Percentiles rank a stretch among this genome's conserved stretches.
These are phyloP conservation scores for Simplicillium aogashimaense DNA, from an alignment of 2,329 filamentous ascomycete species.

Conservation along the genomic window DNA sequence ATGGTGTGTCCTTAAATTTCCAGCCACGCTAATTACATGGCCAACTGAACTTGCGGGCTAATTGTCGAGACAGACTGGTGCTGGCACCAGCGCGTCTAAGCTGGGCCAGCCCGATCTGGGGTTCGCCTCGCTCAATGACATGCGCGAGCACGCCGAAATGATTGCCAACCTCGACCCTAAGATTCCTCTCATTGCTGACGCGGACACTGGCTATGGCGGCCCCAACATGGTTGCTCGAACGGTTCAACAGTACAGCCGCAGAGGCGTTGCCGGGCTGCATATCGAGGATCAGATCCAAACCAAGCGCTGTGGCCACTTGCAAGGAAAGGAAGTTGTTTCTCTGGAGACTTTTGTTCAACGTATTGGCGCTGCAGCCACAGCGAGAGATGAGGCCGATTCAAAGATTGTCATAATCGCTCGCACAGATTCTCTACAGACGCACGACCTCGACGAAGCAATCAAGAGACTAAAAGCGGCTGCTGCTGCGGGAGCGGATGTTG, in stretches of 20 bases:
- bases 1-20: conserved; percentile 39
- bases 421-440: conserved; percentile 48
- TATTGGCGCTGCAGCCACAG: conserved; percentile 43
- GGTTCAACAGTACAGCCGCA: conserved; percentile 38
- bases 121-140: conserved; percentile 51
- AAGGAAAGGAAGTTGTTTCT: conserved; percentile 49
- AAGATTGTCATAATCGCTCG: conserved; percentile 57
- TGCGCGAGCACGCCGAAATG: conserved; percentile 54
- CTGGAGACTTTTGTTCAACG: conserved; percentile 39
- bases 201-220: conserved; percentile 47
- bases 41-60: not conserved
- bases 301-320: conserved; percentile 57
- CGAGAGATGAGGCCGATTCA: conserved; percentile 32
- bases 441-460: conserved; percentile 48
- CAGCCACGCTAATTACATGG: not conserved
- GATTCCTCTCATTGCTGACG: conserved; percentile 51
- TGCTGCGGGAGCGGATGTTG: conserved; percentile 47
- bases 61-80: conserved; percentile 39
- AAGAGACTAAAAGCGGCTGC: conserved; percentile 37
- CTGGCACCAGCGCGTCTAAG: conserved; percentile 49
- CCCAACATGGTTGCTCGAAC: conserved; percentile 43
- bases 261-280: conserved; percentile 49
- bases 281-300: conserved; percentile 54
- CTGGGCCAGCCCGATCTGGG: conserved; percentile 56
- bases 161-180: conserved; percentile 47